phyloP scores from a whole-genome alignment of 2,329 filamentous ascomycete species.

The Trichoderma sp. region DNA sequence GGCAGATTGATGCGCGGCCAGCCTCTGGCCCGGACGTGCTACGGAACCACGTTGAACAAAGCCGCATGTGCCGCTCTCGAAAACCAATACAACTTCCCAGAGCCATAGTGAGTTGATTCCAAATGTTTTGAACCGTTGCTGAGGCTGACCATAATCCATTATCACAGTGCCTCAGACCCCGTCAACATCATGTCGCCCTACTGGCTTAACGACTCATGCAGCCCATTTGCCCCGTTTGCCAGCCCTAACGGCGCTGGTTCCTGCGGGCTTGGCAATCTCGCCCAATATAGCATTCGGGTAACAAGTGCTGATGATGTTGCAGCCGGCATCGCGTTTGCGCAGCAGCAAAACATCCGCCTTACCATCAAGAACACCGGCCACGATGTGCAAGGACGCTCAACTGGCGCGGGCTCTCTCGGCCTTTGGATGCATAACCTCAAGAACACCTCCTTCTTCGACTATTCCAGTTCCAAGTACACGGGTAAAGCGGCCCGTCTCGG shows the following conservation, averaged over 20 bases:
- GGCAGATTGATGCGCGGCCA: too few relatives aligned
- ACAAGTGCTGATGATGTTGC: slow-evolving; percentile 38
- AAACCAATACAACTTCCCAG: too few relatives aligned
- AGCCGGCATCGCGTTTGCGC: slow-evolving; percentile 41
- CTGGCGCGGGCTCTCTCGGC: slow-evolving; percentile 52
- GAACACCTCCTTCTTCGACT: slow-evolving; percentile 46
- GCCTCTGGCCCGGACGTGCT: too few relatives aligned
- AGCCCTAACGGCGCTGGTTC: slow-evolving; percentile 30
- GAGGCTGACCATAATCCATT: too few relatives aligned
- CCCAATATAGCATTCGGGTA: slow-evolving; percentile 42
- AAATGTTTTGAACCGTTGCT: too few relatives aligned
- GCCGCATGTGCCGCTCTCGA: too few relatives aligned
- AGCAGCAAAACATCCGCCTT: slow-evolving; percentile 49
- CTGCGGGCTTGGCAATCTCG: slow-evolving; percentile 48
- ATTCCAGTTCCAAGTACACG: slow-evolving; percentile 48
- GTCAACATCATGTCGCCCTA: too few relatives aligned
- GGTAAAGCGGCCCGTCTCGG: slow-evolving; percentile 58
- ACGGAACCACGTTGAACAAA: too few relatives aligned
- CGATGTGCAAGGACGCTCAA: slow-evolving; percentile 57
- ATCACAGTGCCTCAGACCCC: too few relatives aligned
- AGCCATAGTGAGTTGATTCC: too few relatives aligned
- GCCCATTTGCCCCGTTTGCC: slow-evolving; percentile 43
- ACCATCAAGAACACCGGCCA: slow-evolving; percentile 58
- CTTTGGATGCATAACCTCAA: slow-evolving; percentile 50
- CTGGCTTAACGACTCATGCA: not conserved